Evolutionary conservation across 208 protist genomes (phyloP).

Genomic region (Acanthamoeba royreba): DNA sequence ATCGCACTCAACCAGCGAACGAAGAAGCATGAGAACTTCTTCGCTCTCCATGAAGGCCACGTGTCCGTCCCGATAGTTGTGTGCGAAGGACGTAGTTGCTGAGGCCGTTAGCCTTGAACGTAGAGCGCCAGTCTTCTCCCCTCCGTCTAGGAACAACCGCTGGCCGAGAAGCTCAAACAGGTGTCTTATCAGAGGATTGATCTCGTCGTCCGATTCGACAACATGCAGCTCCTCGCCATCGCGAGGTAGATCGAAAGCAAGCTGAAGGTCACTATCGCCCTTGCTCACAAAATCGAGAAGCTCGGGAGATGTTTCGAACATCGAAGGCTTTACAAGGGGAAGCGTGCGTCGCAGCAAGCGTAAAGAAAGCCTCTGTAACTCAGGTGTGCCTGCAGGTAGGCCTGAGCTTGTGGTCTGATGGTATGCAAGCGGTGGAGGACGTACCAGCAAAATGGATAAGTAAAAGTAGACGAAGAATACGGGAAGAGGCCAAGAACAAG

Average conservation of each 20-base stretch:
- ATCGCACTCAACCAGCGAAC: background rate
- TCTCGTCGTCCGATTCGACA: background rate
- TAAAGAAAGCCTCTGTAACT: background rate
- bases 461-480: background rate
- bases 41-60: background rate
- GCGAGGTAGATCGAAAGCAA: background rate
- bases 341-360: background rate
- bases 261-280: background rate
- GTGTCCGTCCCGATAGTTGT: background rate
- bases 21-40: constrained; percentile 21
- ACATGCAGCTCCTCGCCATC: background rate
- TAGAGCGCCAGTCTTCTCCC: background rate
- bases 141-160: background rate
- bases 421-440: background rate
- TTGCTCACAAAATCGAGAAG: background rate
- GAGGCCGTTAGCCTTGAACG: background rate
- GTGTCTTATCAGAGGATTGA: background rate
- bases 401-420: no score
- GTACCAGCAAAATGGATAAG: background rate
- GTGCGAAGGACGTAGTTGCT: background rate
- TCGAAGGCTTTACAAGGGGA: background rate
- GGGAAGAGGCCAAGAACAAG: background rate
- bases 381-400: background rate
- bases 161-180: background rate
- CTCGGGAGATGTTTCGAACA: background rate